These are phyloP conservation scores for Ehretia macrophylla DNA, from an alignment of 257 asterid genomes.

Conservation along the genomic window DNA sequence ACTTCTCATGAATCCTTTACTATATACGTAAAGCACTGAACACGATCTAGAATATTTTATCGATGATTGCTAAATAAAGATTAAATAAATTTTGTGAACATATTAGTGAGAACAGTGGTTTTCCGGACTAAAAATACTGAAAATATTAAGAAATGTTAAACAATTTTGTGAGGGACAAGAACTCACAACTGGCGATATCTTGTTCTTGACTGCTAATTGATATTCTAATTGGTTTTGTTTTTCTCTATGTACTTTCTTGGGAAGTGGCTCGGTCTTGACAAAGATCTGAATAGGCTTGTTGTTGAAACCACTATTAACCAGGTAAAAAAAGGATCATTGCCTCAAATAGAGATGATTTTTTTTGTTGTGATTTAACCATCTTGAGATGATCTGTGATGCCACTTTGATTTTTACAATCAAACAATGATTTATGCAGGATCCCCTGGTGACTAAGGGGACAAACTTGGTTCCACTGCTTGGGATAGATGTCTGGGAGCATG, in stretches of 20 bases:
- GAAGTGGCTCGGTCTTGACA: constrained; percentile 24
- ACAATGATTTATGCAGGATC: constrained; percentile 6
- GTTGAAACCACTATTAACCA: constrained; percentile 21
- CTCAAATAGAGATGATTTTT: too few relatives aligned
- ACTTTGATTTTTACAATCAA: too few relatives aligned
- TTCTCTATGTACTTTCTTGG: not conserved
- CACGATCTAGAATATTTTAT: not conserved
- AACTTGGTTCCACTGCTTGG: constrained; percentile 17
- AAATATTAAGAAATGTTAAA: too few relatives aligned
- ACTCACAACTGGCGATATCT: too few relatives aligned
- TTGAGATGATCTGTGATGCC: too few relatives aligned
- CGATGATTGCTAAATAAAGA: too few relatives aligned
- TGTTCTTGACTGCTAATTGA: too few relatives aligned
- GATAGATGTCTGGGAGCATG: constrained; percentile 25
- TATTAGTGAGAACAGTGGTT: too few relatives aligned
- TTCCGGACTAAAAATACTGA: too few relatives aligned
- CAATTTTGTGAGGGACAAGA: too few relatives aligned
- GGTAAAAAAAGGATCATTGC: constrained; percentile 13
- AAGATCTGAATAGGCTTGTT: constrained; percentile 12
- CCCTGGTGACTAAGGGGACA: constrained; percentile 14
- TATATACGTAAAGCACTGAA: not conserved
- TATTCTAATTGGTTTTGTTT: not conserved
- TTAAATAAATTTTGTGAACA: too few relatives aligned
- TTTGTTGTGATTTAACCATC: not conserved
- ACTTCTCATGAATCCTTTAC: not conserved